These are phyloP conservation scores for Xylaria sp. DNA, from an alignment of 2,329 filamentous ascomycete species.

Conservation along the genomic window DNA sequence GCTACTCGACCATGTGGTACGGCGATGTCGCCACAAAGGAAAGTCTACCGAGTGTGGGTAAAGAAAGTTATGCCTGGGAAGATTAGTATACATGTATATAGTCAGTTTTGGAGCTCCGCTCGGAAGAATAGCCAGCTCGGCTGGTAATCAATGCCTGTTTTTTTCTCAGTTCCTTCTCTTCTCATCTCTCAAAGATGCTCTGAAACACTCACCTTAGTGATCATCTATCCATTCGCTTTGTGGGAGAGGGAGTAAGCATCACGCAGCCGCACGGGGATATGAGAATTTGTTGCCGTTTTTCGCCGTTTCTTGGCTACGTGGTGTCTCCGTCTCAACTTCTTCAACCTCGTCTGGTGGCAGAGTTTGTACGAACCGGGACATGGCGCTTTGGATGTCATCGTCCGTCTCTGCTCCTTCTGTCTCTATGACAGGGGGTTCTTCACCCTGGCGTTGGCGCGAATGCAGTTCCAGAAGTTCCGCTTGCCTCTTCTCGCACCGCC, in stretches of 20 bases:
- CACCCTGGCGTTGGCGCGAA: constrained; percentile 26
- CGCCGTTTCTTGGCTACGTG: constrained; percentile 4
- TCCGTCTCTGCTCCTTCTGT: constrained; percentile 28
- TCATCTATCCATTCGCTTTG: neutral
- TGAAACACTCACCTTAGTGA: neutral
- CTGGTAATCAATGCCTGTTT: neutral
- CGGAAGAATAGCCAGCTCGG: constrained; percentile 16
- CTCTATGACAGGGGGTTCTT: constrained; percentile 18
- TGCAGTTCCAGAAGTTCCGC: too few species aligned
- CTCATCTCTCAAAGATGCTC: too few species aligned
- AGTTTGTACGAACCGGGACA: constrained; percentile 11
- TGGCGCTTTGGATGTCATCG: constrained; percentile 22
- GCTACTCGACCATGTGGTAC: too few species aligned
- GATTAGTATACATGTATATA: too few species aligned
- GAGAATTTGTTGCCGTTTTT: neutral
- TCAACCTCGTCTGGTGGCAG: constrained; percentile 28
- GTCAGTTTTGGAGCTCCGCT: neutral
- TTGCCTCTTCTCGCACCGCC: too few species aligned
- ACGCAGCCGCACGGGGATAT: constrained; percentile 20
- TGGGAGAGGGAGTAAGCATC: neutral
- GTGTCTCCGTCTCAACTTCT: neutral
- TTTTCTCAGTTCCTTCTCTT: neutral
- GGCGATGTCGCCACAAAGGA: too few species aligned
- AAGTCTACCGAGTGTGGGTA: constrained; percentile 7
- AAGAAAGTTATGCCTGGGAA: neutral